Base-by-base conservation (phyloP, 805 yeast genomes). In the Wickerhamomyces canadensis region DNA sequence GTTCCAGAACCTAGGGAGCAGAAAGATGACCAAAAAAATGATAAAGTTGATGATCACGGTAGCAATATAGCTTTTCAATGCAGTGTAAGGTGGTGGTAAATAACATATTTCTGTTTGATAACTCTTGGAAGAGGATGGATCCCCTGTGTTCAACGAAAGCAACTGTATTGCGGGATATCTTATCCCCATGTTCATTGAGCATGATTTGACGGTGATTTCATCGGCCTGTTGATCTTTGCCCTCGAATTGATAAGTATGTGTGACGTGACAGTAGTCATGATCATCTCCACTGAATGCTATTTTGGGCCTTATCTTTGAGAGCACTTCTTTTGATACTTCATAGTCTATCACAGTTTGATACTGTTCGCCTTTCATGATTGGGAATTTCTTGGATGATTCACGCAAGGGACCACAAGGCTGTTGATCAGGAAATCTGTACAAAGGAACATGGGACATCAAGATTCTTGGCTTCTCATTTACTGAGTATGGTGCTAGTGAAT, bases 171-270 rank as follows among this genome's bases (percentile, higher is more conserved):
- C 98, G 0, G 99, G 99, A 36, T 68, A 67, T 36, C 67, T 61
- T 21, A 93, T 78, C 0, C 98, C 98, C 79, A 86, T 84, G 17
- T 95, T 89, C 95, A 93, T 84, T 12, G 96, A 82, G 36, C 83
- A 77, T 4, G 95, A 78, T 58, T 93, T 93, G 21, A 89, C 88
- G 0, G 96, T 86, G 45, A 83, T 77, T 57, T 93, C 98, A 35
- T 80, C 80, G 3, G 76, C 68, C 3, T 45, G 49, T 27, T 46
- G 43, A 0, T 44, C 39, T 1, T 54, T 57, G 0, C 45, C 45
- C 41, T 62, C 54, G 10, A 45, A 27, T 10, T 30, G 24, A 37
- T 52, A 56, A 3, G 47, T 37, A 55, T 91, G 97, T 16, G 63
- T 61, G 22, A 82, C 71, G 46, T 84, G 86, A 58, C 99, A 93